phyloP scores from a whole-genome alignment of 257 asterid genomes.

The Ballota nigra region DNA sequence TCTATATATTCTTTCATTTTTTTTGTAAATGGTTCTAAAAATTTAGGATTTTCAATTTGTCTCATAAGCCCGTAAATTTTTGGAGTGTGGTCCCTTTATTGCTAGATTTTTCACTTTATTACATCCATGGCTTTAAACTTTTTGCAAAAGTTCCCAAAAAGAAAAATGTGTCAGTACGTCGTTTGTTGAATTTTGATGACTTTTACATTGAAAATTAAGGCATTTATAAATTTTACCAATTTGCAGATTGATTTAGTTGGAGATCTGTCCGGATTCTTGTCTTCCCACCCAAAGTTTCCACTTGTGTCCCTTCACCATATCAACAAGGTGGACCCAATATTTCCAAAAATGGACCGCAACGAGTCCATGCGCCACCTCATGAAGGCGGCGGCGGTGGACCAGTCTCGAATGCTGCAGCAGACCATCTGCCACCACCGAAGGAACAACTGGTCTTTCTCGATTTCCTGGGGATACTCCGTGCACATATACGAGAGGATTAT shows the following conservation, averaged over 20 bases:
- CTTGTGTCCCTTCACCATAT: not conserved
- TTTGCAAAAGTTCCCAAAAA: too few species aligned
- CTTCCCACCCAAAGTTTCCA: not conserved
- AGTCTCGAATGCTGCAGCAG: conserved; percentile 66
- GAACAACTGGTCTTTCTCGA: conserved; percentile 57
- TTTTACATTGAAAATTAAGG: too few species aligned
- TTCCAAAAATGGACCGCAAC: conserved; percentile 46
- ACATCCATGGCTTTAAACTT: too few species aligned
- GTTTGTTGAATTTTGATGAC: too few species aligned
- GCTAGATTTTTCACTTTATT: too few species aligned
- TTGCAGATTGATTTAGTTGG: not conserved
- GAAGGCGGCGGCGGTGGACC: conserved; percentile 59
- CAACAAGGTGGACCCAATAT: conserved; percentile 20
- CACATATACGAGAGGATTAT: not conserved
- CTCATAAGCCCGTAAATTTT: too few species aligned
- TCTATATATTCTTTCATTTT: too few species aligned
- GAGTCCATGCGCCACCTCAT: conserved; percentile 59
- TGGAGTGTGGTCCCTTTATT: too few species aligned
- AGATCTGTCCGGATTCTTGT: not conserved
- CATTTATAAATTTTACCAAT: too few species aligned
- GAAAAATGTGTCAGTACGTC: too few species aligned
- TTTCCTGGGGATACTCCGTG: conserved; percentile 45
- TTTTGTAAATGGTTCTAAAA: too few species aligned
- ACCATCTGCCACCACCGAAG: conserved; percentile 57
- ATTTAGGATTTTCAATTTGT: too few species aligned